Evolutionary conservation across 768 basidiomycete species (phyloP), one percentile per base, ranked within the genome.

Genomic region (Gautieria morchelliformis): DNA sequence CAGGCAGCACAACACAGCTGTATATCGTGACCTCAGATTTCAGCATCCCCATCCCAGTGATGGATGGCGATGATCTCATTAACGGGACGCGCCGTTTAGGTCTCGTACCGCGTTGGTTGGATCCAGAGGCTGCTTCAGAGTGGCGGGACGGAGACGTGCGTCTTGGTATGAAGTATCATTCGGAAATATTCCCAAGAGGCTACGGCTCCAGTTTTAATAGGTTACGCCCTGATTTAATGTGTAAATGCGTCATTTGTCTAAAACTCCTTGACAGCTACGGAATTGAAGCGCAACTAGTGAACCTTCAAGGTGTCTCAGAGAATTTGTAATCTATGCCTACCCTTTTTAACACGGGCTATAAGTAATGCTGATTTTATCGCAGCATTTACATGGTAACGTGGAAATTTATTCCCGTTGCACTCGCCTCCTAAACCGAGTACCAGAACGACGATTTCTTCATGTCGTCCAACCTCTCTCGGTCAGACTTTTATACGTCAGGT

Each of bases 381-480:
- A 53, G 53, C 42, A 27, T 55, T 22, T 59, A 59, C 15, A 53
- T 59, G 52, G 52, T 55, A 56, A 44, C 14, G 7, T 17, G 27
- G 40, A 14, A 37, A 37, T 37, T 14, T 14, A 9, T 2, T 37
- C 35, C 35, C 10, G 14, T 37, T 9, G 9, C 14, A 14, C 14
- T 37, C 14, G 35, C 10, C 27, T 27, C 27, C 5, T 37, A 37
- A 37, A 37, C 35, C 1, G 35, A 10, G 4, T 14, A 14, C 12
- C 58, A 71, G 64, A 76, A 76, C 59, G 74, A 76, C 61, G 75
- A 76, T 61, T 71, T 72, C 53, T 76, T 71, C 62, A 60, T 75
- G 59, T 20, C 63, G 27, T 58, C 61, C 42, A 63, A 69, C 3
- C 54, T 71, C 4, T 63, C 66, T 12, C 67, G 68, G 11, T 63